Conservation (phyloP, 2,329 filamentous ascomycete species). For the Cercospora zeae-maydis region DNA sequence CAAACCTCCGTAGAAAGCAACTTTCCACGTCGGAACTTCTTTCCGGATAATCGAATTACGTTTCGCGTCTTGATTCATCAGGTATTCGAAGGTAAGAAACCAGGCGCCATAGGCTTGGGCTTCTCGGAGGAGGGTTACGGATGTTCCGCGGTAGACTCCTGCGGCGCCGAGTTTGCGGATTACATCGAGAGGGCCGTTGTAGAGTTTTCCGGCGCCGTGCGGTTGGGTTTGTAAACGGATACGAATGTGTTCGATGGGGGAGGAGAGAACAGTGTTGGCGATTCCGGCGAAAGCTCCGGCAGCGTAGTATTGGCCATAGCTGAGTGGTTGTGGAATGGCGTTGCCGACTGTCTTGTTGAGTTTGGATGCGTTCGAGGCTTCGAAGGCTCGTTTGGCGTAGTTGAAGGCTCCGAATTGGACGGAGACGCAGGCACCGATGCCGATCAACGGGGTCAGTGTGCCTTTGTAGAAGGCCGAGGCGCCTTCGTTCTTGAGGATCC, state of each 20-base stretch:
- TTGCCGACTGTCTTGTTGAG: constrained; percentile 34
- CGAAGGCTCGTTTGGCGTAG: constrained; percentile 80
- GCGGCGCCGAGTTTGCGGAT: constrained; percentile 72
- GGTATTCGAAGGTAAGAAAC: constrained; percentile 92
- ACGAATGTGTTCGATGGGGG: constrained; percentile 93
- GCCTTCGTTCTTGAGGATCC: constrained; percentile 86
- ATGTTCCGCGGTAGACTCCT: constrained; percentile 82
- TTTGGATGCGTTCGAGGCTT: constrained; percentile 61
- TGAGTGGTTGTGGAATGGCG: constrained; percentile 49
- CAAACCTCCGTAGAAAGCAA: constrained; percentile 87
- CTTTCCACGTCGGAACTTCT: constrained; percentile 76
- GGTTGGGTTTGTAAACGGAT: constrained; percentile 96
- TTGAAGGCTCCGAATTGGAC: constrained; percentile 98
- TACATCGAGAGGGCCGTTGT: constrained; percentile 83
- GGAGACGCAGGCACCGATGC: constrained; percentile 92
- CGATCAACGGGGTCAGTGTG: constrained; percentile 87
- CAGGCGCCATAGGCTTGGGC: constrained; percentile 92
- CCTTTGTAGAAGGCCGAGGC: constrained; percentile 95
- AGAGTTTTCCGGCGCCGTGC: constrained; percentile 74
- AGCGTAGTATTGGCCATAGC: constrained; percentile 82
- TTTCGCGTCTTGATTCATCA: constrained; percentile 85
- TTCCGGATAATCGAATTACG: constrained; percentile 72
- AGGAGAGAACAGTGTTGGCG: constrained; percentile 81
- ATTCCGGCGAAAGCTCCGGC: constrained; percentile 90
- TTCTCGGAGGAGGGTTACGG: constrained; percentile 82